Evolutionary conservation across 257 asterid genomes (phyloP), one percentile per base, ranked within the genome.

Genomic region (Solanum okadae): DNA sequence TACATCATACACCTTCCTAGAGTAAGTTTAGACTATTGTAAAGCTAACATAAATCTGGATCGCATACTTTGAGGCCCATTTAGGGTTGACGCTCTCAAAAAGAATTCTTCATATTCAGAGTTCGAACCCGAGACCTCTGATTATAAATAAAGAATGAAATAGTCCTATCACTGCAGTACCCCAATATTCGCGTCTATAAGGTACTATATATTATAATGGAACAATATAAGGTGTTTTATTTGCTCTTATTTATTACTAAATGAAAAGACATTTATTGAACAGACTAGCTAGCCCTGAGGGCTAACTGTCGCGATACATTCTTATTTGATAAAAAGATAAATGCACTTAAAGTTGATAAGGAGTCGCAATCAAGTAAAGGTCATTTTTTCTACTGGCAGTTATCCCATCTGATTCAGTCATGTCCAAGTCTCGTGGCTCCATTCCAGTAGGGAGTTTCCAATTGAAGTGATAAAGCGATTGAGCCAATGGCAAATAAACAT

Each of bases 101-200:
- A 5, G 2, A 46, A 4, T 49, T 1, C 59, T 49, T 49, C 59
- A 5, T 49, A 18, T 0, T 1, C 23, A 49, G 3, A 16, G 23
- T 0, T 49, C 9, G 0, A 49, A 16, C 23, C 1, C 3, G 3
- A 49, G 8, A 49, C 8, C 3, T 49, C 3, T 49, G 16, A 0
- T 44, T 44, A 44, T 44, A 44, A 49, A 5, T 49, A 15, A 2
- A 15, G 23, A 1, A 49, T 49, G 59, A 49, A 49, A 5, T 8
- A 49, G 23, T 49, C 1, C 0, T 3, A 49, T 3, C 23, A 49
- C 1, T 49, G 61, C 23, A 2, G 1, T 52, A 56, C 1, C 20
- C 10, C 18, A 52, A 56, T 56, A 18, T 18, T 56, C 10, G 65
- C 18, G 10, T 56, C 65, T 6, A 56, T 56, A 18, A 6, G n/a